phyloP scores from a whole-genome alignment of 1,139 yeast species.

The Diutina scorzettiae region DNA sequence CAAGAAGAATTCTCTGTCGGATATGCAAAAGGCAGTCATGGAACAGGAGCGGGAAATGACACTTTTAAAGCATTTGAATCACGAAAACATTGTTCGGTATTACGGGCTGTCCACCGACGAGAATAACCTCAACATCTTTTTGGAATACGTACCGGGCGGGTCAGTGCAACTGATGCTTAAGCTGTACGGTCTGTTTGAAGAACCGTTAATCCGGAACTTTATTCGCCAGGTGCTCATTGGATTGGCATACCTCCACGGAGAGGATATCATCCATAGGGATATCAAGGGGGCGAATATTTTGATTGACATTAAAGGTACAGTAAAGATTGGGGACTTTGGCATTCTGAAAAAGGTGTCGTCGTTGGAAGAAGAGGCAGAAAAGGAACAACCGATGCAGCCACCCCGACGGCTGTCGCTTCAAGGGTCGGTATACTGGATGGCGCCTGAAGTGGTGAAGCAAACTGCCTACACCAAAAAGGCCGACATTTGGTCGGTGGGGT shows the following conservation, averaged over 20 bases:
- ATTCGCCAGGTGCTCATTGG: conserved; percentile 79
- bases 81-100: conserved; percentile 86
- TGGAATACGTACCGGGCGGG: conserved; percentile 96
- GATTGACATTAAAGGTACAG: conserved; percentile 83
- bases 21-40: conserved; percentile 49
- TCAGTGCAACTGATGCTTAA: conserved; percentile 79
- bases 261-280: conserved; percentile 81
- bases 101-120: conserved; percentile 75
- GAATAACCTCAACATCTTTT: conserved; percentile 61
- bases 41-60: conserved; percentile 85
- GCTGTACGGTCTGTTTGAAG: conserved; percentile 88
- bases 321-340: conserved; percentile 89
- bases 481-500: conserved; percentile 93
- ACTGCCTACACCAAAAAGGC: conserved; percentile 82
- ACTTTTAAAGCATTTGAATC: conserved; percentile 67
- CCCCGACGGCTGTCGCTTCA: conserved; percentile 74
- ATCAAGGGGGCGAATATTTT: conserved; percentile 88
- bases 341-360: conserved; percentile 66
- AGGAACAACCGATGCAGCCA: conserved; percentile 16
- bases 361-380: conserved; percentile 12
- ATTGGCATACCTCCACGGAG: conserved; percentile 65
- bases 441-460: conserved; percentile 92
- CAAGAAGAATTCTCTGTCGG: conserved; percentile 16
- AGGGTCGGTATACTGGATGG: conserved; percentile 98
- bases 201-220: conserved; percentile 73